Percentiles rank a stretch among this genome's conserved stretches.
phyloP scores from a whole-genome alignment of 495 filamentous ascomycete species.

The Penicillium parvum region DNA sequence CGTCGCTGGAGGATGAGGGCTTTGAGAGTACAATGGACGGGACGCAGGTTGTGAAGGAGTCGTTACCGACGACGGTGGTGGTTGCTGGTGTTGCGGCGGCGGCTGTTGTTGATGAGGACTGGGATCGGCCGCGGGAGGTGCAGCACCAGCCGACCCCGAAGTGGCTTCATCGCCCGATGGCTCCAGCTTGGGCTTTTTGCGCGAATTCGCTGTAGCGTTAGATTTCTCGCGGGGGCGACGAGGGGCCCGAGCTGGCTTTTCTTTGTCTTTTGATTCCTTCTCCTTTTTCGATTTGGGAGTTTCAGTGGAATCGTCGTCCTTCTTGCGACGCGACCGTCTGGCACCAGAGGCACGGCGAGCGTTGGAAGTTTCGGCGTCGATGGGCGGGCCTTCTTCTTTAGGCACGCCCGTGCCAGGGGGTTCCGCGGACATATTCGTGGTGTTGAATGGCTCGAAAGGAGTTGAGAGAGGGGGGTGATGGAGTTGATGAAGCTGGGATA shows the following conservation, averaged over 20 bases:
- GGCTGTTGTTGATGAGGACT: constrained; percentile 10
- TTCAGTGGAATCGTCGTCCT: constrained; percentile 32
- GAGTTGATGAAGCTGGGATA: neutral
- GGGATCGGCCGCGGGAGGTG: constrained; percentile 14
- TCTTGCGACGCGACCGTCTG: constrained; percentile 47
- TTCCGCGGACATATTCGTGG: constrained; percentile 21
- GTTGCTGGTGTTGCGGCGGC: neutral
- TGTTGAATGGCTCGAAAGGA: constrained; percentile 4
- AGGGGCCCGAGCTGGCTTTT: constrained; percentile 33
- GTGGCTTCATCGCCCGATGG: constrained; percentile 17
- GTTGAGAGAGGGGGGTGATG: constrained; percentile 4
- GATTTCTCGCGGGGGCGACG: constrained; percentile 42
- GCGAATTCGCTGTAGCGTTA: constrained; percentile 27
- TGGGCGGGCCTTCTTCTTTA: constrained; percentile 15
- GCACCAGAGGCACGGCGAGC: constrained; percentile 29
- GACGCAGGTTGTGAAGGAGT: constrained; percentile 17
- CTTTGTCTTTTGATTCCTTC: constrained; percentile 29
- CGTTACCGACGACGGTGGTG: constrained; percentile 7
- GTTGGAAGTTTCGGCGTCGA: constrained; percentile 15
- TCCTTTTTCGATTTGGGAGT: constrained; percentile 20
- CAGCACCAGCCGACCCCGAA: constrained; percentile 5
- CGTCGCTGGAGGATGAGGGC: constrained; percentile 22
- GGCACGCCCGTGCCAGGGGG: constrained; percentile 9
- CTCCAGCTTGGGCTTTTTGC: constrained; percentile 48
- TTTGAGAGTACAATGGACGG: constrained; percentile 12